Conservation (phyloP, 2,329 filamentous ascomycete genomes). For the Penicillium psychrosexuale region DNA sequence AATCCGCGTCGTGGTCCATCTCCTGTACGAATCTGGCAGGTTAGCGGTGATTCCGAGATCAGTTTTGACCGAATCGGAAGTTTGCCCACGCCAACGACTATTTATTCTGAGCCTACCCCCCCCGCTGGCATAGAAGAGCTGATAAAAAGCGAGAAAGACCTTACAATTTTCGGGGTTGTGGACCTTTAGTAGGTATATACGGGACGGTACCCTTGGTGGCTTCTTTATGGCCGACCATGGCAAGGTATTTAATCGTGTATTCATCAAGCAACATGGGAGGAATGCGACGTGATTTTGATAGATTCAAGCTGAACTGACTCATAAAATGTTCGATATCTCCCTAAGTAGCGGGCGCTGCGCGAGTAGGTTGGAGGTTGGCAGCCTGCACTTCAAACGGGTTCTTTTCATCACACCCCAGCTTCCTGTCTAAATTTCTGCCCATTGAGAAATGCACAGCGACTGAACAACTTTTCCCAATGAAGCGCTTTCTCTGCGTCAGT, state of each 20-base stretch:
- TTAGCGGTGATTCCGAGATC: slow-evolving; percentile 8
- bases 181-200: too few relatives aligned
- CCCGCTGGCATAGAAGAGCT: slow-evolving; percentile 32
- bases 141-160: slow-evolving; percentile 1
- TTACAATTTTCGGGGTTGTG: too few relatives aligned
- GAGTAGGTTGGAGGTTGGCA: too few relatives aligned
- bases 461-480: background rate
- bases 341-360: too few relatives aligned
- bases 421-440: background rate
- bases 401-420: background rate
- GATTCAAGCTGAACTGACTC: too few relatives aligned
- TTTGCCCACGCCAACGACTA: slow-evolving; percentile 19
- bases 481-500: background rate
- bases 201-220: too few relatives aligned
- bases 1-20: background rate
- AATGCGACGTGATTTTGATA: too few relatives aligned
- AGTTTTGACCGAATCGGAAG: slow-evolving; percentile 30
- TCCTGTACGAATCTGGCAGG: background rate
- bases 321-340: too few relatives aligned
- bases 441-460: background rate
- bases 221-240: too few relatives aligned
- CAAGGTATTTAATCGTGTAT: too few relatives aligned
- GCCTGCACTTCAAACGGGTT: too few relatives aligned
- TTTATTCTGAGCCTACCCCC: slow-evolving; percentile 16
- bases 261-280: too few relatives aligned